Conservation (phyloP, 257 asterid species). For the Anisodus tanguticus region DNA sequence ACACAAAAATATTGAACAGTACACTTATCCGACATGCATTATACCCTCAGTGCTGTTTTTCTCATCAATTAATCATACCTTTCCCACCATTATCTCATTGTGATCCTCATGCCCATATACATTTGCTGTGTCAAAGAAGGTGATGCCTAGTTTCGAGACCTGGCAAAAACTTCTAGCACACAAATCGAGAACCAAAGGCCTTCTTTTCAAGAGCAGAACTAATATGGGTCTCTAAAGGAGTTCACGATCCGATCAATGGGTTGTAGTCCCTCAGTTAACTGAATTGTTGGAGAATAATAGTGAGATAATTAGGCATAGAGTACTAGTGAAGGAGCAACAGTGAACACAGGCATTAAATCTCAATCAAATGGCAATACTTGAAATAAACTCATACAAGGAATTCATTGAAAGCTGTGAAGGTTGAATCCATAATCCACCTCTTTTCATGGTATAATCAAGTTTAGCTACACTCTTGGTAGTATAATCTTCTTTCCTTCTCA, state of each 20-base stretch:
- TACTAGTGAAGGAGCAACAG: not conserved
- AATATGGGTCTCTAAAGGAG: not conserved
- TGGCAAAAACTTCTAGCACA: slow-evolving; percentile 4
- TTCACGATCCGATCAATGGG: not conserved
- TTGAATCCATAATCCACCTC: too few species aligned
- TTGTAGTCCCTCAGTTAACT: not conserved
- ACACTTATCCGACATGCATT: not conserved
- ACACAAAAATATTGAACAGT: slow-evolving; percentile 38
- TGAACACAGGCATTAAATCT: not conserved
- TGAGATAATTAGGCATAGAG: not conserved
- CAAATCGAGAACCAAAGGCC: not conserved
- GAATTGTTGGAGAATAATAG: not conserved
- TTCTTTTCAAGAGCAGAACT: not conserved
- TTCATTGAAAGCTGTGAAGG: not conserved
- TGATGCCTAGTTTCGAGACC: slow-evolving; percentile 61
- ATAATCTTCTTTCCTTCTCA: not conserved
- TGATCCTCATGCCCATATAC: slow-evolving; percentile 41
- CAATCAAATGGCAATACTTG: not conserved
- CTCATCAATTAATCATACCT: slow-evolving; percentile 40
- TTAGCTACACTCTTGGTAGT: not conserved
- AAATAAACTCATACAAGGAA: not conserved
- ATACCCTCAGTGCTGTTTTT: not conserved
- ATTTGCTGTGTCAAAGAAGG: slow-evolving; percentile 61
- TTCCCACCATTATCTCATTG: slow-evolving; percentile 61
- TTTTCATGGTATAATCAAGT: not conserved